Evolutionary conservation across 139 green algal species (phyloP).

Genomic region (Tetratostichococcus sp.): DNA sequence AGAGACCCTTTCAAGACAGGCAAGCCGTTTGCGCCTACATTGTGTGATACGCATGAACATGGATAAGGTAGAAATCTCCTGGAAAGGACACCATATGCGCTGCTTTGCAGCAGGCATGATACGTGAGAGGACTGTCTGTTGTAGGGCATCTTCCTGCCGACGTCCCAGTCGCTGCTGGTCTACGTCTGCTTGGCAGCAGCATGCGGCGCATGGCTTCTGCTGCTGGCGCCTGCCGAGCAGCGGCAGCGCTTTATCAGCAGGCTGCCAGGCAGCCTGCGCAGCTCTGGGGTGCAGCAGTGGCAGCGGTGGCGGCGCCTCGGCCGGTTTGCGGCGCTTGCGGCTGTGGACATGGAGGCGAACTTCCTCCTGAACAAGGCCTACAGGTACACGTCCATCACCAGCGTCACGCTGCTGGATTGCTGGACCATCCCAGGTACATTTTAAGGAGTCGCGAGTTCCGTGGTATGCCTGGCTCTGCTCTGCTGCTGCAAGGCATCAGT

Average conservation of each 20-base stretch:
- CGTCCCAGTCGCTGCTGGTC: not conserved
- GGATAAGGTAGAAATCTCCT: too few relatives aligned
- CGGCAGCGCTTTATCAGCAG: not conserved
- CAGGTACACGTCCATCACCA: conserved; percentile 79
- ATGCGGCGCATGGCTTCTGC: not conserved
- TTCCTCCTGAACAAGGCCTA: conserved; percentile 38
- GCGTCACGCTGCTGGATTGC: conserved; percentile 75
- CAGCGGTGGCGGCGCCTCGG: not conserved
- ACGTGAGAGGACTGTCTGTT: not conserved
- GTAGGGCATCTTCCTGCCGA: not conserved
- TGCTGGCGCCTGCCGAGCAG: not conserved
- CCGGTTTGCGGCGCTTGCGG: conserved; percentile 51
- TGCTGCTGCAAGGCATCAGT: too few relatives aligned
- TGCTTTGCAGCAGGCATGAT: too few relatives aligned
- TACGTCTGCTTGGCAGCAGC: not conserved
- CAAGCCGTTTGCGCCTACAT: too few relatives aligned
- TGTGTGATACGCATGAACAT: too few relatives aligned
- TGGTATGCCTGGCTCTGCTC: too few relatives aligned
- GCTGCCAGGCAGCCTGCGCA: not conserved
- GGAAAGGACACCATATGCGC: too few relatives aligned
- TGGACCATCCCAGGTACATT: conserved; percentile 60
- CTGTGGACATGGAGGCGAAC: conserved; percentile 78
- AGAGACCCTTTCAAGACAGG: not conserved
- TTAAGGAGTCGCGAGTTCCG: too few relatives aligned
- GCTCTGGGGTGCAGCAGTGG: too few relatives aligned